Base-by-base conservation (phyloP, 2,329 filamentous ascomycete genomes). In the Beauveria rudraprayagi region DNA sequence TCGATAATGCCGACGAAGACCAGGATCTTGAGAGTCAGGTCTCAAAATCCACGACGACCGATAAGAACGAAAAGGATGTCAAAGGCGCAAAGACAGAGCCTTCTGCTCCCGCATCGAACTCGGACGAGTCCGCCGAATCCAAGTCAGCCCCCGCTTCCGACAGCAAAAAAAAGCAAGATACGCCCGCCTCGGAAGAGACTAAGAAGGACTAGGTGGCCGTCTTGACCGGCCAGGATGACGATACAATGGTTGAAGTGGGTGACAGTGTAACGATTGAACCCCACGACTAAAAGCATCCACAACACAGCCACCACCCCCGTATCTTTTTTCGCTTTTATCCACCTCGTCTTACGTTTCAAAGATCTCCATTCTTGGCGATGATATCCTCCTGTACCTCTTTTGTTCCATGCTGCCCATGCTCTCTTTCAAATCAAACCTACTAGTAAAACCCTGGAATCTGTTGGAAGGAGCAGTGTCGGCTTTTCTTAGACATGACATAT, bases 11-110 rank as follows among this genome's bases (percentile, higher is more conserved):
- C 69, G 89, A 91, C 72, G 91, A 95, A 71, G 90, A 95, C 71
- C 90, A 91, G 73, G 92, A 96, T 71, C 81, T 92, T 65, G 87
- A 85, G 66, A 92, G 88, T 73, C 91, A 96, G 77, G 89, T 94
- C 63, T 83, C 85, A 71, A 92, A 90, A 77, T 71, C 66, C 52
- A 66, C 67, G 62, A 68, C 68, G 46, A 67, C 70, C 57, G 64
- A 66, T 50, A 54, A 63, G 3, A 55, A 64, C 61, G 65, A 65
- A 55, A 56, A 61, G 2, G 48, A 65, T 59, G 65, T 63, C 50
- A 53, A 62, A 5, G 50, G 61, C 50, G 62, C 63, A 60, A 66
- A 65, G 62, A 62, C 67, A 64, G 59, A 65, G 44, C 22, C 61
- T 41, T 37, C 62, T 37, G 44, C 62, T 60, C 56, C 66, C 47